These are phyloP conservation scores for Oidiodendron maius DNA, from an alignment of 495 filamentous ascomycete species.

Conservation along the genomic window DNA sequence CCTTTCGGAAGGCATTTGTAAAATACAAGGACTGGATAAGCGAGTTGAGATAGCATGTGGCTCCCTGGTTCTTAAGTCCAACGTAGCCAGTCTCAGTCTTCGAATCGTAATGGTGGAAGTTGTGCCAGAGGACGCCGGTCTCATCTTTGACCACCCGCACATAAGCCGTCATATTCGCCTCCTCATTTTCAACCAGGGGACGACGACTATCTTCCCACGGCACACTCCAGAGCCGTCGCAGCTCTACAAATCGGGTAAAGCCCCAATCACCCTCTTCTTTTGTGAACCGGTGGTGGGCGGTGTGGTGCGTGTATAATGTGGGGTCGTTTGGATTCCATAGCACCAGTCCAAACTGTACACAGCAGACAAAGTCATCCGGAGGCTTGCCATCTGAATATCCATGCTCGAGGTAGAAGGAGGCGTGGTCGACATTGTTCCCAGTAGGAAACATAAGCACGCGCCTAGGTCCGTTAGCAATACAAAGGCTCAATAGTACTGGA, in stretches of 20 bases:
- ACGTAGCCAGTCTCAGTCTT: conserved; percentile 98
- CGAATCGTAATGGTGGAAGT: conserved; percentile 96
- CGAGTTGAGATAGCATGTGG: conserved; percentile 97
- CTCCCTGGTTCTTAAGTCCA: conserved; percentile 93
- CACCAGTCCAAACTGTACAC: conserved; percentile 90
- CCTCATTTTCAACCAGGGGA: conserved; percentile 84
- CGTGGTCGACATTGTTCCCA: conserved; percentile 86
- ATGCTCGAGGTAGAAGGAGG: conserved; percentile 95
- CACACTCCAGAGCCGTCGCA: conserved; percentile 71
- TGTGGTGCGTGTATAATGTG: conserved; percentile 60
- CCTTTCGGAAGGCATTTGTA: conserved; percentile 94
- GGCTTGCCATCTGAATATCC: conserved; percentile 60
- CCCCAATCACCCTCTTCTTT: conserved; percentile 98
- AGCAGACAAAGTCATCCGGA: conserved; percentile 90
- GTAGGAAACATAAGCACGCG: conserved; percentile 92
- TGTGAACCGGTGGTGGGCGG: conserved; percentile 84
- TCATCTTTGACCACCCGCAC: conserved; percentile 93
- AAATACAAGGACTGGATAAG: conserved; percentile 95
- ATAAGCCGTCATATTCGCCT: conserved; percentile 84
- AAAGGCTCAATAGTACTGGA: neutral
- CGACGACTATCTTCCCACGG: conserved; percentile 61
- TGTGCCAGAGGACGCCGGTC: conserved; percentile 98
- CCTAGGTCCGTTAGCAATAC: conserved; percentile 42
- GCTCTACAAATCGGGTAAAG: conserved; percentile 86
- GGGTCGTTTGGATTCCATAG: conserved; percentile 92